Evolutionary conservation across 108 stramenopile species (phyloP), one percentile per base, ranked within the genome.

Genomic region (Fragilariopsis cylindrus): DNA sequence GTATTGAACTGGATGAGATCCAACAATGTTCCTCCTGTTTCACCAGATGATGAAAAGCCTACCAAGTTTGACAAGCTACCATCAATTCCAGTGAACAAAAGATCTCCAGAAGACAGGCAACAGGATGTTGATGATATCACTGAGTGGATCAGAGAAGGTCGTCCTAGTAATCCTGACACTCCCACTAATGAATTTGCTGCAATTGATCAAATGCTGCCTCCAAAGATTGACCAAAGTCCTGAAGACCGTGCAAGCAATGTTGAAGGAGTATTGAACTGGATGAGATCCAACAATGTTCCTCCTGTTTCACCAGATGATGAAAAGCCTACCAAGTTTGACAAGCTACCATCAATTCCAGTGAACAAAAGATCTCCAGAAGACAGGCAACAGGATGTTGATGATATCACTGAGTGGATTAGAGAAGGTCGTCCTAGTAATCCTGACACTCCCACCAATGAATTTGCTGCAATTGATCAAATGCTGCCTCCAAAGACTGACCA

Each of bases 201-300:
- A n/a, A 56, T 79, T 49, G 78, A 70, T 76, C 68, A 74, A 12
- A 56, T 74, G 73, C 40, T 74, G 43, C 73, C 73, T 43, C 52
- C 49, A 6, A 74, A 74, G 58, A 41, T 39, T 15, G 49, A 30
- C 5, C 73, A 74, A 65, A 47, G 44, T 44, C 73, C 60, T 3
- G 75, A 82, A 56, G 60, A 70, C 41, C 74, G 83, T 21, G 79
- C 79, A 21, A 65, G 45, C n/a, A 76, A 76, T 16, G 73, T 79
- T 64, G 81, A 82, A 62, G 81, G 77, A 43, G 65, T 63, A 9
- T 60, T 82, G 68, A 57, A 54, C 15, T 82, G 72, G 49, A 56
- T 56, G 55, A 56, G 55, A 56, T 56, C 55, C 55, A 56, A 56
- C 55, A 56, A 56, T 39, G 39, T 53, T 65, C 57, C 44, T n/a